Evolutionary conservation across 1,284 basidiomycete genomes (phyloP).

Genomic region (Tetrapyrgos nigripes): DNA sequence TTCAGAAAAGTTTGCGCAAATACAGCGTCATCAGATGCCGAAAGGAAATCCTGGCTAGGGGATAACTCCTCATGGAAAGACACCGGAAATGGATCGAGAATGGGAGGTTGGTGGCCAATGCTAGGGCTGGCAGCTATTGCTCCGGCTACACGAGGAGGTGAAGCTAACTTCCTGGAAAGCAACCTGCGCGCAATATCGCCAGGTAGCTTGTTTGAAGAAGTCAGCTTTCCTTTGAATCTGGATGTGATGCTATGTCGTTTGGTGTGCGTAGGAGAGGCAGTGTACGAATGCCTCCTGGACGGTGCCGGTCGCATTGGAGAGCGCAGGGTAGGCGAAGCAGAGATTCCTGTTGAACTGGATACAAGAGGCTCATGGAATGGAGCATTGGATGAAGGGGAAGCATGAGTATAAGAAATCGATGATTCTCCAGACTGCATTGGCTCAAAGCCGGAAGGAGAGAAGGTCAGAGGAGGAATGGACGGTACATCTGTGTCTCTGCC

Average conservation of each 20-base stretch:
- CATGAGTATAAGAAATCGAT: conserved; percentile 38
- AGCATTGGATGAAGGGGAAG: neutral
- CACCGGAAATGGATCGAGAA: neutral
- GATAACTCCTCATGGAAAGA: neutral
- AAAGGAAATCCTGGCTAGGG: neutral
- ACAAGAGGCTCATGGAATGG: neutral
- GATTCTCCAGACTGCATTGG: conserved; percentile 38
- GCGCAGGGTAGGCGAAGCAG: conserved; percentile 13
- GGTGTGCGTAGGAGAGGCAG: conserved; percentile 47
- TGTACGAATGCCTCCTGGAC: conserved; percentile 61
- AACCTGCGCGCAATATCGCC: conserved; percentile 60
- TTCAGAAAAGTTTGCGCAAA: conserved; percentile 35
- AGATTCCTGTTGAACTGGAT: neutral
- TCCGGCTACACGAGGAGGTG: neutral
- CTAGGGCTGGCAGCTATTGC: neutral
- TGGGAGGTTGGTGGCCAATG: neutral
- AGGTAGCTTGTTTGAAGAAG: conserved; percentile 44
- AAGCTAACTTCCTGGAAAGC: conserved; percentile 12
- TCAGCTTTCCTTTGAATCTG: conserved; percentile 54
- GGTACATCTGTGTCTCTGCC: conserved; percentile 57
- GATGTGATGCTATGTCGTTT: conserved; percentile 38
- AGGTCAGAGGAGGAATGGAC: conserved; percentile 66
- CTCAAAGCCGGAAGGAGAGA: conserved; percentile 58
- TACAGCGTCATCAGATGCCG: neutral
- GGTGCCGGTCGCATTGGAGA: conserved; percentile 25